phyloP scores from a whole-genome alignment of 2,329 filamentous ascomycete genomes.

The Talaromyces islandicus region DNA sequence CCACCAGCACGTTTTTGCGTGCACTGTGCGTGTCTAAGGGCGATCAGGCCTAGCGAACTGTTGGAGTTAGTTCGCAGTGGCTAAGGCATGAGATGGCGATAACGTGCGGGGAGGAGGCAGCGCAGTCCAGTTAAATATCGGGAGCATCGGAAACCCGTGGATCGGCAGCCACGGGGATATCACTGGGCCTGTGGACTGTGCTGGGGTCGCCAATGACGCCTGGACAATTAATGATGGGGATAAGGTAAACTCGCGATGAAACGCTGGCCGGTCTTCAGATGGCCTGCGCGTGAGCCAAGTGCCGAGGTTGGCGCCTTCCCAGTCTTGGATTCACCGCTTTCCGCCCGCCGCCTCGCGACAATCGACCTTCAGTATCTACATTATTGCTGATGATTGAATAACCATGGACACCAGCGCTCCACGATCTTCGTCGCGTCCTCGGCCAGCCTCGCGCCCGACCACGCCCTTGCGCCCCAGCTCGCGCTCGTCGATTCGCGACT shows the following conservation, averaged over 20 bases:
- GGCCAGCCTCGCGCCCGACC: slow-evolving; percentile 68
- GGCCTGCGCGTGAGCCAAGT: neutral
- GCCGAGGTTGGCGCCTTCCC: neutral
- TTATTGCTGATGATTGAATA: neutral
- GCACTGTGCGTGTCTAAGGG: neutral
- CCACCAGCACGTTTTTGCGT: neutral
- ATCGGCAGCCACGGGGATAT: neutral
- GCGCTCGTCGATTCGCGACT: slow-evolving; percentile 79
- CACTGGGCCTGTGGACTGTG: neutral
- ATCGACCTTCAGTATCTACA: neutral
- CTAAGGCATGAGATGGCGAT: neutral
- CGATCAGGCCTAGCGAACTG: neutral
- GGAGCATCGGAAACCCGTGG: neutral
- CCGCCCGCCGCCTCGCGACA: neutral
- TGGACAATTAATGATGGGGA: neutral
- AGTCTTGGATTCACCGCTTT: neutral
- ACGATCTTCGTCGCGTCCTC: slow-evolving; percentile 56
- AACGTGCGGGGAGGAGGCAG: neutral
- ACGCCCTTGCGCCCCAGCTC: slow-evolving; percentile 89
- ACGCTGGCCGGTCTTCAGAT: neutral
- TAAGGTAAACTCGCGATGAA: neutral
- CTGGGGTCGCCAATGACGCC: neutral
- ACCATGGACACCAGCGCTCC: slow-evolving; percentile 25
- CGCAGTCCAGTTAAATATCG: neutral
- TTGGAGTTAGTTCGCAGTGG: neutral